phyloP scores from a whole-genome alignment of 78 protist genomes.

The Tieghemostelium lacteum region DNA sequence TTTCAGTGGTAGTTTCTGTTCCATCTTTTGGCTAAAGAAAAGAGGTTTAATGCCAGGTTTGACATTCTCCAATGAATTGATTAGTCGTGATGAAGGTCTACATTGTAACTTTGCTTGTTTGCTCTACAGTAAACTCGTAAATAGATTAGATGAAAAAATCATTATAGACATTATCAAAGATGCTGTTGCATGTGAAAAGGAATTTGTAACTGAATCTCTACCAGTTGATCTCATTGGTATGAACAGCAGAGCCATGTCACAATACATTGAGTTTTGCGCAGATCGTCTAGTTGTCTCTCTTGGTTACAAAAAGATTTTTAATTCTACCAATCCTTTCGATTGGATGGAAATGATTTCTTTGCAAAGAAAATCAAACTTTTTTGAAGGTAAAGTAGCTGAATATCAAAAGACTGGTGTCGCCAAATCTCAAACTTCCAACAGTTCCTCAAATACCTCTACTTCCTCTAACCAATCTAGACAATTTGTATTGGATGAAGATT shows the following conservation, averaged over 20 bases:
- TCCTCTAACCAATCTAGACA: not conserved
- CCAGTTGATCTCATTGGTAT: slow-evolving; percentile 98
- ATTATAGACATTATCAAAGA: slow-evolving; percentile 86
- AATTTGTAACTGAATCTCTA: slow-evolving; percentile 94
- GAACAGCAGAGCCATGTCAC: slow-evolving; percentile 96
- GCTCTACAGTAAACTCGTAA: slow-evolving; percentile 85
- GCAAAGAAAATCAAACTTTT: slow-evolving; percentile 98
- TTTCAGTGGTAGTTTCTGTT: slow-evolving; percentile 97
- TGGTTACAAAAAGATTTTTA: slow-evolving; percentile 90
- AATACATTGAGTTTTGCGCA: slow-evolving; percentile 97
- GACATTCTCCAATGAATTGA: slow-evolving; percentile 97
- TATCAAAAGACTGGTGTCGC: slow-evolving; percentile 94
- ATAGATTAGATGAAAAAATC: slow-evolving; percentile 20
- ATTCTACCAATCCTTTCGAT: slow-evolving; percentile 96
- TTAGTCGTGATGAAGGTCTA: slow-evolving; percentile 98
- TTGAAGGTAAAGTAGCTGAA: slow-evolving; percentile 98
- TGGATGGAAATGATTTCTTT: slow-evolving; percentile 98
- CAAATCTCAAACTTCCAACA: not conserved
- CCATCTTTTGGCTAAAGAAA: slow-evolving; percentile 99
- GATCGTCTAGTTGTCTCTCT: slow-evolving; percentile 96
- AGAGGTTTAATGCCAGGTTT: slow-evolving; percentile 98
- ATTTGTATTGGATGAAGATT: slow-evolving; percentile 59
- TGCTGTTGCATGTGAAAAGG: slow-evolving; percentile 96
- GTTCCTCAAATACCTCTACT: not conserved
- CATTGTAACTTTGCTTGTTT: slow-evolving; percentile 99